Base-by-base conservation (phyloP, 192 early-diverging fungal genomes). In the Paraglomus brasilianum region DNA sequence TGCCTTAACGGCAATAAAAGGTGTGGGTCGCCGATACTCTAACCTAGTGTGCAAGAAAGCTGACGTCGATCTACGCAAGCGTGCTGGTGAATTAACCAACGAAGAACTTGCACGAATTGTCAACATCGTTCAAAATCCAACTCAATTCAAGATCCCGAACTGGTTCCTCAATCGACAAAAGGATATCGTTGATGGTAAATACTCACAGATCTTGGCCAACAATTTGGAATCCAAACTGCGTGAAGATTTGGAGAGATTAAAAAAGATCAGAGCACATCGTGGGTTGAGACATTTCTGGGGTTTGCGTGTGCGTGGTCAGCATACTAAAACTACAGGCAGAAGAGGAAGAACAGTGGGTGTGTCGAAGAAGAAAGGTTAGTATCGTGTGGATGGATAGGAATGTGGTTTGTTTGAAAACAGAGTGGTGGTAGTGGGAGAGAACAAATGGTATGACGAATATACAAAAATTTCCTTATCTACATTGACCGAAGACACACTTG, bases 121-220 rank as follows among this genome's bases (percentile, higher is more conserved):
- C 66, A 93, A 89, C 78, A 98, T 98, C 81, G 88, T 98, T 83
- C 96, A 98, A 84, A 96, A 97, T 92, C 96, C 96, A 64, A 90
- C 91, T 76, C 93, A 98, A 85, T 98, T 95, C 90, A 95, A 96
- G 88, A 96, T 98, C 85, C 96, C 96, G 69, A 85, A 92, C 83
- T 98, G 96, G 96, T 98, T 97, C 92, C 89, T 98, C 66, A 98
- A 98, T 91, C 90, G 94, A 82, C 96, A 98, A 82, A 98, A 97
- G 91, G 94, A 98, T 86, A 89, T 93, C 78, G 85, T 89, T 73
- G 90, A 93, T 77, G 94, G 94, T 80, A 94, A 93, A 84, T 94
- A 91, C 90, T 87, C 90, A 69, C 96, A 98, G 84, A 82, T 92
- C 69, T 84, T 98, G 74, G 90, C 96, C 75, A 98, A 98, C 88